Conservation (phyloP, 2,329 filamentous ascomycete genomes). For the Beauveria sp. region DNA sequence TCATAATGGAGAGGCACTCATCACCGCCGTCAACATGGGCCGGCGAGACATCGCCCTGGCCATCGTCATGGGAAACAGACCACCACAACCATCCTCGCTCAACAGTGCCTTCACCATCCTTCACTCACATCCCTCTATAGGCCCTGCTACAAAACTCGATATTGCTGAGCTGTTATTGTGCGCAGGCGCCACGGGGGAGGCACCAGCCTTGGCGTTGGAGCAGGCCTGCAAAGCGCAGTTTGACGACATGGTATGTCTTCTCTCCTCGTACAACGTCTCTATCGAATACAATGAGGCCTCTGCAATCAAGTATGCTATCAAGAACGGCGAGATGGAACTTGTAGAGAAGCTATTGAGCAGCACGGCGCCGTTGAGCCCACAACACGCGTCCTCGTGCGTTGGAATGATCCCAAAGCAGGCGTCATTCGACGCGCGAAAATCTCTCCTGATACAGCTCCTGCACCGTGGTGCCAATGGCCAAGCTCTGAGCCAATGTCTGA, state of each 20-base stretch:
- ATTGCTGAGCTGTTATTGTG: slow-evolving; percentile 51
- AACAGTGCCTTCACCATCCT: slow-evolving; percentile 43
- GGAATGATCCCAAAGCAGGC: slow-evolving; percentile 40
- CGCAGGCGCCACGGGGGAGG: slow-evolving; percentile 47
- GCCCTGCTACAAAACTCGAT: slow-evolving; percentile 40
- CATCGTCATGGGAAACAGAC: slow-evolving; percentile 44
- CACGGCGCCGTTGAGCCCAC: slow-evolving; percentile 33
- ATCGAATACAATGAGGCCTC: slow-evolving; percentile 39
- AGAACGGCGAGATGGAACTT: slow-evolving; percentile 34
- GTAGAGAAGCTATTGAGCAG: slow-evolving; percentile 40
- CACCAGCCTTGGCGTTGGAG: slow-evolving; percentile 39
- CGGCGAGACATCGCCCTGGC: slow-evolving; percentile 49
- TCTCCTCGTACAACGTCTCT: slow-evolving; percentile 46
- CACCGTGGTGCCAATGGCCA: slow-evolving; percentile 44
- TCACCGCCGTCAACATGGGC: slow-evolving; percentile 38
- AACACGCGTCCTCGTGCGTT: slow-evolving; percentile 43
- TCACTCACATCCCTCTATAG: slow-evolving; percentile 36
- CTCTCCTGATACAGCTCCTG: slow-evolving; percentile 38
- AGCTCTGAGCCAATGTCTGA: slow-evolving; percentile 40
- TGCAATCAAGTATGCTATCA: slow-evolving; percentile 9
- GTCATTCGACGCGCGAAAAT: slow-evolving; percentile 35
- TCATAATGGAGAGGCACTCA: slow-evolving; percentile 44
- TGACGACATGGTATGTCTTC: slow-evolving; percentile 46
- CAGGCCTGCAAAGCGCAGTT: slow-evolving; percentile 42
- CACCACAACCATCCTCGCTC: slow-evolving; percentile 40